These are phyloP conservation scores for Didymella lethalis DNA, from an alignment of 2,329 filamentous ascomycete species.

Conservation along the genomic window DNA sequence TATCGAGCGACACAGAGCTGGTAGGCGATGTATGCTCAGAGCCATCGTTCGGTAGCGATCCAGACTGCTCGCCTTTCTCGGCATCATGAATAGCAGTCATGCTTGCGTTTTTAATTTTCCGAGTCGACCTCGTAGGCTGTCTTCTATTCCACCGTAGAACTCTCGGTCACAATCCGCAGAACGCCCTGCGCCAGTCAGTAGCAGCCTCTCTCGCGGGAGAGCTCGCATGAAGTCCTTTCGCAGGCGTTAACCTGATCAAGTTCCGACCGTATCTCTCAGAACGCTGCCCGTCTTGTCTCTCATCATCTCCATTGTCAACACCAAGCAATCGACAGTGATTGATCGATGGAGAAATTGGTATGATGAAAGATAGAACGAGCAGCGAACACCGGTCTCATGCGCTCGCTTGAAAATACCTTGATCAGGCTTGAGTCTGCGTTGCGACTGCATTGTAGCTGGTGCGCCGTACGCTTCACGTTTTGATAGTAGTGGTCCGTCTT, in stretches of 20 bases:
- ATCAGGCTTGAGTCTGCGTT: conserved; percentile 46
- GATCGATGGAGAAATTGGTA: background rate
- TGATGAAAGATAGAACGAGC: background rate
- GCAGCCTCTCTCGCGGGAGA: conserved; percentile 24
- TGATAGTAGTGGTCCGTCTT: background rate
- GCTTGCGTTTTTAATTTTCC: background rate
- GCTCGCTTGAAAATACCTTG: conserved; percentile 47
- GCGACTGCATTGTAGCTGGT: conserved; percentile 40
- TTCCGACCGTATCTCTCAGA: conserved; percentile 64
- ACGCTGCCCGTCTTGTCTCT: conserved; percentile 26
- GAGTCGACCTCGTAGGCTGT: background rate
- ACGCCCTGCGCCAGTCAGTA: conserved; percentile 48
- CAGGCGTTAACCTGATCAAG: conserved; percentile 63
- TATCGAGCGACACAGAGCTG: conserved; percentile 47
- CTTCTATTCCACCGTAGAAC: background rate
- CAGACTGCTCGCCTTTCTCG: conserved; percentile 24
- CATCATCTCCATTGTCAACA: background rate
- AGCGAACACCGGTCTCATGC: conserved; percentile 52
- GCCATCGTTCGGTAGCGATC: conserved; percentile 24
- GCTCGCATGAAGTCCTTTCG: conserved; percentile 62
- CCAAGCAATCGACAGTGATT: too few species aligned
- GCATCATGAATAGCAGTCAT: conserved; percentile 5
- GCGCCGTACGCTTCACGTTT: conserved; percentile 34
- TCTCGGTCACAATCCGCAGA: background rate
- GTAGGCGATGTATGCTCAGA: conserved; percentile 25